Base-by-base conservation (phyloP, 2,329 filamentous ascomycete genomes). In the Aspergillus hortae region DNA sequence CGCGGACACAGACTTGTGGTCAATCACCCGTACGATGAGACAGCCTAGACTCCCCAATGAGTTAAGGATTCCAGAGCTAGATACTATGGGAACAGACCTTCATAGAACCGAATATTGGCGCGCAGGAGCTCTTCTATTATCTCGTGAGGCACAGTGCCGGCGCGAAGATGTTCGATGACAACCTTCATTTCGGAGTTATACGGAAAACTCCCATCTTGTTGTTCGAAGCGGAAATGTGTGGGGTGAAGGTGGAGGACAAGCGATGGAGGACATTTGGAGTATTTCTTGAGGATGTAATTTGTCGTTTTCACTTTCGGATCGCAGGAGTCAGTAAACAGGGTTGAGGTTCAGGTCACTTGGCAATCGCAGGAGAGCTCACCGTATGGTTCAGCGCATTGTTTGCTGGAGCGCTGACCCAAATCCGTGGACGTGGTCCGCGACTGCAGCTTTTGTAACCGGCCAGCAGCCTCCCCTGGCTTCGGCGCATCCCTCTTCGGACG, bases 141-240 rank as follows among this genome's bases (percentile, higher is more conserved):
- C 61, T 96, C 91, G 70, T 96, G 91, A 1, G 94, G 94, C 33
- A 99, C 79, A 0, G 90, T 95, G 51, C 87, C 83, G 40, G 76
- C 77, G 58, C 81, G 81, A 43, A 97, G 71, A 69, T 96, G 91
- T 59, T 95, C 85, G 35, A 96, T 77, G 46, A 89, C 77, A 60
- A 89, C 73, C 61, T 82, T 85, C 92, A 97, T 96, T 21, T 94
- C 91, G 17, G 91, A 96, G 63, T 90, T 89, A 72, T 97, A 97
- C 4, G 84, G 81, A 63, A 96, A 96, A 67, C 89, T 92, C 65
- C 92, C 89, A 70, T 96, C 91, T 71, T 96, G 92, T 63, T 91
- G 85, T 61, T 97, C 92, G 73, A 99, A 95, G 52, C 88, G 85
- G 67, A 96, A 97, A 72, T 96, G 87, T 4, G 83, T 90, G 9